phyloP scores from a whole-genome alignment of 192 early-diverging fungal genomes.

The Kickxella alabastrina region DNA sequence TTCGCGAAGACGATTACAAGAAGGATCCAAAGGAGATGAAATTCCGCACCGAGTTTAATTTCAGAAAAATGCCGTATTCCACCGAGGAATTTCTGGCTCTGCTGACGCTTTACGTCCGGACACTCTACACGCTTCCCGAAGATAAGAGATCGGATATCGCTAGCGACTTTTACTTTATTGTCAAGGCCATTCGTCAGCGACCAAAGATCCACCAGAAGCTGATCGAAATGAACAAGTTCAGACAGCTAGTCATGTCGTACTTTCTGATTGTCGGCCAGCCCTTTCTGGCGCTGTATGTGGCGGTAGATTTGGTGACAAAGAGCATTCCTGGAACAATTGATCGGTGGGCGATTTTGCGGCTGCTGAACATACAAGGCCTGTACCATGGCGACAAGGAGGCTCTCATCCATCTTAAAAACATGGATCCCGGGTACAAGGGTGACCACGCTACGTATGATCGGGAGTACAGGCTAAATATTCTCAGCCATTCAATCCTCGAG shows the following conservation, averaged over 20 bases:
- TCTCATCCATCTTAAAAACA: background rate
- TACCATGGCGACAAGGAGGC: background rate
- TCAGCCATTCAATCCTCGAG: conserved; percentile 5
- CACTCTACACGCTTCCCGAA: conserved; percentile 10
- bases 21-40: background rate
- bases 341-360: conserved; percentile 22
- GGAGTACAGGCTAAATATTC: conserved; percentile 21
- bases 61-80: conserved; percentile 6
- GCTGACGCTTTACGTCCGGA: conserved; percentile 18
- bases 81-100: conserved; percentile 9
- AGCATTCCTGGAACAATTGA: background rate
- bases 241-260: conserved; percentile 14
- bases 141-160: background rate
- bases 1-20: conserved; percentile 5
- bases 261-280: conserved; percentile 19
- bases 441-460: background rate
- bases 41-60: conserved; percentile 29
- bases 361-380: conserved; percentile 8
- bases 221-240: background rate
- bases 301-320: conserved; percentile 8
- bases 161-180: conserved; percentile 36
- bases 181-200: conserved; percentile 43
- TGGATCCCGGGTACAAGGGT: conserved; percentile 1
- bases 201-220: conserved; percentile 15
- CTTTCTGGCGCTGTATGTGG: conserved; percentile 17